Evolutionary conservation across 768 basidiomycete species (phyloP).

Genomic region (Agrocybe pediades): DNA sequence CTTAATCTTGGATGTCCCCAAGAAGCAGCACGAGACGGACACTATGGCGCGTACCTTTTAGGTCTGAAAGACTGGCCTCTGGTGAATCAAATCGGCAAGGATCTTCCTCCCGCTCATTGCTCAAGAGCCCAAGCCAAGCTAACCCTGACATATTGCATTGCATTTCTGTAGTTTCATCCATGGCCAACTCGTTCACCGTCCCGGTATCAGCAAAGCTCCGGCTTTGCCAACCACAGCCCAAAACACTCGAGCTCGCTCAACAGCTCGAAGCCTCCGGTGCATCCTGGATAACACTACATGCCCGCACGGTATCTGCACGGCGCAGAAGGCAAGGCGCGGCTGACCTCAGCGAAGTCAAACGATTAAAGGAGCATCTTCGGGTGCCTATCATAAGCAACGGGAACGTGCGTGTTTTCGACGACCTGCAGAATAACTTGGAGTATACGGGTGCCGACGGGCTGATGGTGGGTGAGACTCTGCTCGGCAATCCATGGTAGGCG

Average conservation of each 20-base stretch:
- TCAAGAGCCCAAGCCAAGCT: not conserved
- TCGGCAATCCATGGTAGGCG: slow-evolving; percentile 72
- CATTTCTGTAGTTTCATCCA: slow-evolving; percentile 53
- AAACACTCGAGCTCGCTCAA: slow-evolving; percentile 58
- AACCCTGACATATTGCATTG: not conserved
- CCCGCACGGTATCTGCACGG: slow-evolving; percentile 69
- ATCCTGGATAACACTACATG: slow-evolving; percentile 74
- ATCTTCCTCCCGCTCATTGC: too few relatives aligned
- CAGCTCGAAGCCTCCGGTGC: slow-evolving; percentile 66
- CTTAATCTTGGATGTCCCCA: slow-evolving; percentile 84
- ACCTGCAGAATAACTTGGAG: slow-evolving; percentile 54
- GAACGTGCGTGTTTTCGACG: slow-evolving; percentile 64
- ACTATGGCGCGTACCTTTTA: slow-evolving; percentile 78
- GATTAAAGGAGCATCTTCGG: slow-evolving; percentile 48
- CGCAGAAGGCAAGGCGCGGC: slow-evolving; percentile 74
- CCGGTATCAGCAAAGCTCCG: not conserved
- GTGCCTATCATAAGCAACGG: slow-evolving; percentile 79
- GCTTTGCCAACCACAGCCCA: slow-evolving; percentile 59
- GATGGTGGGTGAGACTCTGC: slow-evolving; percentile 81
- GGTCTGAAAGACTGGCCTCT: slow-evolving; percentile 72
- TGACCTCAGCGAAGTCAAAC: slow-evolving; percentile 60
- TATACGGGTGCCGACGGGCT: slow-evolving; percentile 69
- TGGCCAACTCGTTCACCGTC: slow-evolving; percentile 59
- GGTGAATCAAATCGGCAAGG: slow-evolving; percentile 61
- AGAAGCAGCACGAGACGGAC: slow-evolving; percentile 62